Conservation (phyloP, 2,329 filamentous ascomycete species). For the Verticillium longisporum region DNA sequence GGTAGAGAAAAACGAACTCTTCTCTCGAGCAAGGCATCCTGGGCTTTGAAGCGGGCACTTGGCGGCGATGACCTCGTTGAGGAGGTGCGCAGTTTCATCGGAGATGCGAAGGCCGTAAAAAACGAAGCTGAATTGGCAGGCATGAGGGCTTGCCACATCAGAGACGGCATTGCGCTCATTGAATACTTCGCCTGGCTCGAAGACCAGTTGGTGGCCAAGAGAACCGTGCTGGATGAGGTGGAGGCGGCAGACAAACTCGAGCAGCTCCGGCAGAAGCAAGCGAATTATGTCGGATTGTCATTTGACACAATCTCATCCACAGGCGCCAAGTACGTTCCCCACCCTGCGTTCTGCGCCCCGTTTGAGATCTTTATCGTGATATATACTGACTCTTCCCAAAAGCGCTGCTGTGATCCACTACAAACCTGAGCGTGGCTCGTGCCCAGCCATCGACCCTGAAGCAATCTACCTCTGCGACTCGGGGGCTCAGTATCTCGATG, state of each 20-base stretch:
- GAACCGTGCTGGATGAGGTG: slow-evolving; percentile 75
- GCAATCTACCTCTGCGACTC: slow-evolving; percentile 94
- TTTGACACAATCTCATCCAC: slow-evolving; percentile 97
- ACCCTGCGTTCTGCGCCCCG: neutral
- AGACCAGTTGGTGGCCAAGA: slow-evolving; percentile 71
- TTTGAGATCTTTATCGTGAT: neutral
- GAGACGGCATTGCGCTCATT: slow-evolving; percentile 84
- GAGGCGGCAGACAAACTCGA: slow-evolving; percentile 89
- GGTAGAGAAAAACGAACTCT: slow-evolving; percentile 60
- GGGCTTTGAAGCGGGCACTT: slow-evolving; percentile 81
- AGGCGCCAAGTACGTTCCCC: slow-evolving; percentile 57
- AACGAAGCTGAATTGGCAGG: slow-evolving; percentile 84
- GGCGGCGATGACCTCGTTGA: slow-evolving; percentile 83
- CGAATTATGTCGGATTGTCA: slow-evolving; percentile 81
- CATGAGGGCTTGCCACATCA: slow-evolving; percentile 89
- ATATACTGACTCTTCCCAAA: neutral
- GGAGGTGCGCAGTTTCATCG: slow-evolving; percentile 78
- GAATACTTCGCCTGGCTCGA: slow-evolving; percentile 98
- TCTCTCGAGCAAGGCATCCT: slow-evolving; percentile 83
- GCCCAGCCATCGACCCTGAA: slow-evolving; percentile 74
- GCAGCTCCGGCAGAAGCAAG: slow-evolving; percentile 57
- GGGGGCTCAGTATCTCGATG: slow-evolving; percentile 91
- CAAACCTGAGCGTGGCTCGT: slow-evolving; percentile 75
- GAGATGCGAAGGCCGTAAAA: slow-evolving; percentile 90
- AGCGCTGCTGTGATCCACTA: slow-evolving; percentile 97